A percentile compares a stretch with the other conserved stretches of the same genome.
phyloP scores from a whole-genome alignment of 495 filamentous ascomycete species.

The Tuber calosporum region DNA sequence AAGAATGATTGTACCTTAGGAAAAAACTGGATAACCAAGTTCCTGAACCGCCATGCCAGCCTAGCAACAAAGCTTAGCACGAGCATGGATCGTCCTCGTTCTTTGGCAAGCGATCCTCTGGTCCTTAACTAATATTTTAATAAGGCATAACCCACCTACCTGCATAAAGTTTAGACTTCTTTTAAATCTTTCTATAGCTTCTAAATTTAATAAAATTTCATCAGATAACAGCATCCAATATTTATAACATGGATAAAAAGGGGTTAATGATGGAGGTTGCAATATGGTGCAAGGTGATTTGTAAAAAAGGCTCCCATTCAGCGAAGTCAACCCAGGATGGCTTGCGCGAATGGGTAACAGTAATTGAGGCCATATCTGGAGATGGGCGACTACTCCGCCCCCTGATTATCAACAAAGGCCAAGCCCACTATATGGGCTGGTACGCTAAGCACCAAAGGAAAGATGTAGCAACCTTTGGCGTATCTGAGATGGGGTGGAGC shows the following conservation, averaged over 20 bases:
- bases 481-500: constrained; percentile 12
- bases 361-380: constrained; percentile 13
- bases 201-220: no score
- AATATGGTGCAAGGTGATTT: no score
- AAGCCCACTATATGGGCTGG: constrained; percentile 18
- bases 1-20: neutral
- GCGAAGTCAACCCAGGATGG: neutral
- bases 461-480: constrained; percentile 7
- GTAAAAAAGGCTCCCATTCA: neutral
- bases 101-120: neutral
- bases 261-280: no score
- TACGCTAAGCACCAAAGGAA: neutral
- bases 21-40: constrained; percentile 7
- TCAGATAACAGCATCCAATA: no score
- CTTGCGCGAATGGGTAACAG: constrained; percentile 11
- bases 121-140: no score
- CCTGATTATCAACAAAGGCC: no score
- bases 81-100: neutral
- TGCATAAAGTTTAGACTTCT: no score
- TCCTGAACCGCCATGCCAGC: constrained; percentile 9
- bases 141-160: no score
- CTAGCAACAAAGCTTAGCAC: constrained; percentile 1
- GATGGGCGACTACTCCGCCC: constrained; percentile 6
- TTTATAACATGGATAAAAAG: no score
- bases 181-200: neutral